Evolutionary conservation across 202 grass and related monocot species (phyloP).

Genomic region (Schoenoplectus triqueter): DNA sequence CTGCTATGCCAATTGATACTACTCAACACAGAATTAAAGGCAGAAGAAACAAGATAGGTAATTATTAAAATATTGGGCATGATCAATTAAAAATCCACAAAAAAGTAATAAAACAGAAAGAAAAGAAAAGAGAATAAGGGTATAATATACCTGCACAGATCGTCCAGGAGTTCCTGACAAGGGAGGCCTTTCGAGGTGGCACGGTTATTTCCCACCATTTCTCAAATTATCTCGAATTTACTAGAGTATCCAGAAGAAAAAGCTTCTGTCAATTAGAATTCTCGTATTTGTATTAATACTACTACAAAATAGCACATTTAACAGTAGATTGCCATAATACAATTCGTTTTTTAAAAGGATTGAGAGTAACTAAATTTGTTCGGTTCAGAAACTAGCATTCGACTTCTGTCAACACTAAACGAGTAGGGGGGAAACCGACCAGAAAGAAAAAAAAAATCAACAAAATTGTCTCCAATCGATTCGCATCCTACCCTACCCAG

Average conservation of each 20-base stretch:
- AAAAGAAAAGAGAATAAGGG: conserved; percentile 32
- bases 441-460: too few relatives aligned
- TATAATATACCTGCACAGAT: conserved; percentile 85
- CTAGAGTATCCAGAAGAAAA: background rate
- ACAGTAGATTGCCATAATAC: too few relatives aligned
- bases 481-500: too few relatives aligned
- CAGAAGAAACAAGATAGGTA: conserved; percentile 17
- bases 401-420: too few relatives aligned
- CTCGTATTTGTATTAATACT: background rate
- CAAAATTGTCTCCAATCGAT: too few relatives aligned
- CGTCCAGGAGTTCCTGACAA: conserved; percentile 86
- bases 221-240: background rate
- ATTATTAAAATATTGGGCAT: background rate
- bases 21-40: background rate
- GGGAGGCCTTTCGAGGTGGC: conserved; percentile 47
- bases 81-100: background rate
- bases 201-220: conserved; percentile 38
- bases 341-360: too few relatives aligned
- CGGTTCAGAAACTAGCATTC: too few relatives aligned
- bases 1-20: background rate
- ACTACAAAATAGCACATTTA: too few relatives aligned
- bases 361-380: too few relatives aligned
- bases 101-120: background rate
- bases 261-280: conserved; percentile 2
- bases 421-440: too few relatives aligned